phyloP scores from a whole-genome alignment of 805 yeast species.

The Sugiyamaella boreocaroliniensis region DNA sequence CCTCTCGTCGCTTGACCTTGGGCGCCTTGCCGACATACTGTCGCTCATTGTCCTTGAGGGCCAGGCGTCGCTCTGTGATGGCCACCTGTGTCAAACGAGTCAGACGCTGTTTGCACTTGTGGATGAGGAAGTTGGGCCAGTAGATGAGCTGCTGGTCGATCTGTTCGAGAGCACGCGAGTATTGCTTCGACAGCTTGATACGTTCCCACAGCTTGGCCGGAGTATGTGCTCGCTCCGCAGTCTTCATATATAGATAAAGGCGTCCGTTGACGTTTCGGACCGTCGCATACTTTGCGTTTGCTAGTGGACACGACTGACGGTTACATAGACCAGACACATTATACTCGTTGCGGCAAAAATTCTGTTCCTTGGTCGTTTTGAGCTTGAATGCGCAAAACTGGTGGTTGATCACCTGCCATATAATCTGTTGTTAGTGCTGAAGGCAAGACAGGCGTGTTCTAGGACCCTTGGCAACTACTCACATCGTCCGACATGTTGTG shows the following conservation, averaged over 20 bases:
- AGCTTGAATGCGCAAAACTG: slow-evolving; percentile 93
- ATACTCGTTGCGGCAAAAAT: slow-evolving; percentile 92
- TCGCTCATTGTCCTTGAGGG: slow-evolving; percentile 84
- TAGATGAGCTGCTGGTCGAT: slow-evolving; percentile 79
- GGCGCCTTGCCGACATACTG: slow-evolving; percentile 88
- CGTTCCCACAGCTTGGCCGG: slow-evolving; percentile 95
- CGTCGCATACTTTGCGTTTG: slow-evolving; percentile 45
- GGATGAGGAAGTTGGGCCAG: slow-evolving; percentile 88
- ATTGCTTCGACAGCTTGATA: slow-evolving; percentile 82
- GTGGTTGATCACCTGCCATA: slow-evolving; percentile 95
- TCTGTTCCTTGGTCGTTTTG: slow-evolving; percentile 81
- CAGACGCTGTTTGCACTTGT: slow-evolving; percentile 92
- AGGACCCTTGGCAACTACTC: neutral
- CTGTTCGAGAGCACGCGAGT: slow-evolving; percentile 79
- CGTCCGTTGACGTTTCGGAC: slow-evolving; percentile 32
- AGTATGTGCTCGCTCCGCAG: slow-evolving; percentile 95
- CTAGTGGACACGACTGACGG: slow-evolving; percentile 92
- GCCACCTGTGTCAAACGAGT: slow-evolving; percentile 94
- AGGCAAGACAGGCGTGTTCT: neutral
- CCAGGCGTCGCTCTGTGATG: slow-evolving; percentile 88
- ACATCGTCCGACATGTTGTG: slow-evolving; percentile 22
- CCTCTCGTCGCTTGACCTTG: slow-evolving; percentile 91
- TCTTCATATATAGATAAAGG: slow-evolving; percentile 68
- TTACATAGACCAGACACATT: slow-evolving; percentile 92
- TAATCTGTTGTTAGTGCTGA: slow-evolving; percentile 51